A percentile compares a stretch with the other conserved stretches of the same genome.
Evolutionary conservation across 768 basidiomycete species (phyloP).

Genomic region (Chalciporus piperatus): DNA sequence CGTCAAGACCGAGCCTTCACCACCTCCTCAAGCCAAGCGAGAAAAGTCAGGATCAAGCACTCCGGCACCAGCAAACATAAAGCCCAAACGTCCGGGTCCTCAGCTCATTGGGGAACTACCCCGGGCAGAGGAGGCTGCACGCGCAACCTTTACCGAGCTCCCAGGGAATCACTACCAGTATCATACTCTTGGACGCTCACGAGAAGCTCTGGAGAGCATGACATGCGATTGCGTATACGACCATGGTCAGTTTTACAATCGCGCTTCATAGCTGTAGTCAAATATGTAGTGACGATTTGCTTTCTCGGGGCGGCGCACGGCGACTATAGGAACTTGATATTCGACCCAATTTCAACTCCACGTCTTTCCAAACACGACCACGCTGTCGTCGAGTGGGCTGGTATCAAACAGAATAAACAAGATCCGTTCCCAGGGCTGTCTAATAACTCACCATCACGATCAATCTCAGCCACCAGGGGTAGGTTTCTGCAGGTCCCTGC

Average conservation of each 20-base stretch:
- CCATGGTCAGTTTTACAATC: constrained; percentile 58
- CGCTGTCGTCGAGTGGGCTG: too few relatives aligned
- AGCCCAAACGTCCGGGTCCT: constrained; percentile 39
- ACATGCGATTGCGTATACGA: constrained; percentile 90
- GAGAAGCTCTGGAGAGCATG: constrained; percentile 90
- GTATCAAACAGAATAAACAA: too few relatives aligned
- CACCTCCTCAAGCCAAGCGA: constrained; percentile 29
- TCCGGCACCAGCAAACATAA: constrained; percentile 34
- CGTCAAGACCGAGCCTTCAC: constrained; percentile 29
- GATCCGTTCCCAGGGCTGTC: too few relatives aligned
- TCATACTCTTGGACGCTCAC: constrained; percentile 80
- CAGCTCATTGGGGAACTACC: constrained; percentile 85
- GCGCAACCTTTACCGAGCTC: constrained; percentile 71
- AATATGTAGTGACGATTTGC: constrained; percentile 30
- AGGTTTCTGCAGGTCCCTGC: too few relatives aligned
- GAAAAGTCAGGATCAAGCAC: constrained; percentile 37
- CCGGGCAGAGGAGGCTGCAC: constrained; percentile 68
- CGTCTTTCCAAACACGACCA: too few relatives aligned
- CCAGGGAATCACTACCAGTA: constrained; percentile 82
- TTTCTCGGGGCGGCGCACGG: too few relatives aligned
- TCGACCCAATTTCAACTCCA: too few relatives aligned
- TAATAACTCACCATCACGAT: too few relatives aligned
- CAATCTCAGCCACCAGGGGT: too few relatives aligned
- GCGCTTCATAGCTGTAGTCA: constrained; percentile 18
- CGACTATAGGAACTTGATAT: too few relatives aligned